These are phyloP conservation scores for Ceratobasidium papillatum DNA, from an alignment of 1,284 basidiomycete species.

Conservation along the genomic window DNA sequence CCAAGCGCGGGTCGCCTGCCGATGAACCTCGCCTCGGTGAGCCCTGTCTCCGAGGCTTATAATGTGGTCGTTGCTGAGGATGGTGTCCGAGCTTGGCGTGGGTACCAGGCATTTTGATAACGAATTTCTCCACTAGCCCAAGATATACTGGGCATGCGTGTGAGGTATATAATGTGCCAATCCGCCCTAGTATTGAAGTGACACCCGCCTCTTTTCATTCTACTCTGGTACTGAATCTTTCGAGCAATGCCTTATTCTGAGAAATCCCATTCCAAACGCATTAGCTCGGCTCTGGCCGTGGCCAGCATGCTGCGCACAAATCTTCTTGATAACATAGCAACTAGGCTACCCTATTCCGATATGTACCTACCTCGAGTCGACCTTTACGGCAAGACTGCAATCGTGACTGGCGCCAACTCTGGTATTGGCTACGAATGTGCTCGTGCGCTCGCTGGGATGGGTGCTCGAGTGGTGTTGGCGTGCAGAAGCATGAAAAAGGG, in stretches of 20 bases:
- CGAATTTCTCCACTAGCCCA: too few relatives aligned
- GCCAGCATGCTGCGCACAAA: constrained; percentile 30
- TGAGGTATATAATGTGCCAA: too few relatives aligned
- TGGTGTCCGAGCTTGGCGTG: too few relatives aligned
- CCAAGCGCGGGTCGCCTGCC: too few relatives aligned
- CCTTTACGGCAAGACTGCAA: constrained; percentile 40
- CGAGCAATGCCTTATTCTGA: constrained; percentile 29
- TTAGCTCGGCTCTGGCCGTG: neutral
- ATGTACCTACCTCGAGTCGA: constrained; percentile 31
- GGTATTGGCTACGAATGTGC: constrained; percentile 44
- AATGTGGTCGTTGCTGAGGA: too few relatives aligned
- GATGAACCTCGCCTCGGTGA: too few relatives aligned
- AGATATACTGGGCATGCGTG: too few relatives aligned
- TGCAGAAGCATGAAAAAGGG: constrained; percentile 39
- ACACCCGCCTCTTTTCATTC: too few relatives aligned
- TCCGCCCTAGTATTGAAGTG: too few relatives aligned
- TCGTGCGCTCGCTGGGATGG: constrained; percentile 37
- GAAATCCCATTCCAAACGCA: neutral
- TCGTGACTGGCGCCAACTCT: constrained; percentile 38
- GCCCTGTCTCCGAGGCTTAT: too few relatives aligned
- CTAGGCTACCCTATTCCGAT: neutral
- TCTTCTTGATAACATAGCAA: constrained; percentile 29
- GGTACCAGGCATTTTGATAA: too few relatives aligned
- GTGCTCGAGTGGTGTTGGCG: constrained; percentile 42
- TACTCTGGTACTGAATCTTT: too few relatives aligned